These are phyloP conservation scores for Fusarium napiforme DNA, from an alignment of 2,329 filamentous ascomycete species.

Conservation along the genomic window DNA sequence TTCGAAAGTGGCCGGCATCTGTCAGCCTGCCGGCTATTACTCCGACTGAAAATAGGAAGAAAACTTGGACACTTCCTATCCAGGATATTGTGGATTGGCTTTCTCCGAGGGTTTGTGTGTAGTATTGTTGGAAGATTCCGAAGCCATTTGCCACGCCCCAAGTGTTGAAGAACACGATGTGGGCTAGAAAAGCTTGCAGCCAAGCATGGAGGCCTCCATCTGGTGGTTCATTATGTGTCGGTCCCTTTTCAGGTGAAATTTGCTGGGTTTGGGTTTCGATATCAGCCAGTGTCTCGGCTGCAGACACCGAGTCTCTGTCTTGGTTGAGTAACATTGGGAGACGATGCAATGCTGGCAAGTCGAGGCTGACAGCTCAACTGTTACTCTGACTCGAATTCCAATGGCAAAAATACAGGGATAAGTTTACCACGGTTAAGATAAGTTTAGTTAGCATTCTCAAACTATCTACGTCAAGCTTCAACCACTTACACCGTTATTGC, in stretches of 20 bases:
- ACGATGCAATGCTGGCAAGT: accelerated
- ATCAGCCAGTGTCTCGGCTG: slow-evolving; percentile 10
- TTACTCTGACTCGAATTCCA: accelerated
- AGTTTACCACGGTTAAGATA: no score
- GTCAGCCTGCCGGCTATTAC: slow-evolving; percentile 55
- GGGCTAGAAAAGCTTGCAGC: slow-evolving; percentile 49
- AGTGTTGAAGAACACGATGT: slow-evolving; percentile 56
- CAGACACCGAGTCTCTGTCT: not conserved
- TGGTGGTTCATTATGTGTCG: slow-evolving; percentile 1
- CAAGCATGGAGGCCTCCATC: slow-evolving; percentile 43
- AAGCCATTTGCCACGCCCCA: slow-evolving; percentile 61
- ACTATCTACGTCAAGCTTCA: not conserved
- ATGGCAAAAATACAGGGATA: not conserved
- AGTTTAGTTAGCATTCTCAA: not conserved
- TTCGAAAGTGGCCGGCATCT: slow-evolving; percentile 57
- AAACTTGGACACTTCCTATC: slow-evolving; percentile 58
- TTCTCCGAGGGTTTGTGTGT: slow-evolving; percentile 49
- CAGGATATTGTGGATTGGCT: slow-evolving; percentile 55
- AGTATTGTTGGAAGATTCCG: slow-evolving; percentile 60
- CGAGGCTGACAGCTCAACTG: not conserved
- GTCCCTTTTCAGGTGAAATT: not conserved
- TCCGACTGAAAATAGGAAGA: slow-evolving; percentile 55
- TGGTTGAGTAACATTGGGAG: not conserved
- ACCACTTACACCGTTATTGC: not conserved
- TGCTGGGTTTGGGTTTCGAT: slow-evolving; percentile 2